Conservation (phyloP, 2,329 filamentous ascomycete genomes). For the Akanthomyces muscarius region DNA sequence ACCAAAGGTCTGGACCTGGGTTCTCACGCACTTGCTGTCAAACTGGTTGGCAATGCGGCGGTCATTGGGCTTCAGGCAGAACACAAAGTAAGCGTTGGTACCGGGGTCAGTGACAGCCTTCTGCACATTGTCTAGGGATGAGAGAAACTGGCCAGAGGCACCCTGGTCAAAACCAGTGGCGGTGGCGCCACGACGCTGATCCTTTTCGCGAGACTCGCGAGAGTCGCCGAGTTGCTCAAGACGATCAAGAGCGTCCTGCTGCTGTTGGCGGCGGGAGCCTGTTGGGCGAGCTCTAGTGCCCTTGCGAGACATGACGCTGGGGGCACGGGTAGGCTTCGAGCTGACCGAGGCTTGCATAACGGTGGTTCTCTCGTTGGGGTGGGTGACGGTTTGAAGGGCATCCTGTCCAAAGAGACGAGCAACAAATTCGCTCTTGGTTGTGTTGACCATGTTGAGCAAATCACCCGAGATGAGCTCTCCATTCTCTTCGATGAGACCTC, state of each 20-base stretch:
- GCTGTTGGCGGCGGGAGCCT: conserved; percentile 35
- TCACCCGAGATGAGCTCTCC: conserved; percentile 94
- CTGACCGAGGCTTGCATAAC: conserved; percentile 96
- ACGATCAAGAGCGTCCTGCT: conserved; percentile 43
- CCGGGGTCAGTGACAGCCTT: conserved; percentile 78
- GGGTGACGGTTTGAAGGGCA: conserved; percentile 85
- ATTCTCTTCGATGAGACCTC: conserved; percentile 88
- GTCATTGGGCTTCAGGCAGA: conserved; percentile 96
- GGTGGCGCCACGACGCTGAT: conserved; percentile 37
- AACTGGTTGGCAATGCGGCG: conserved; percentile 97
- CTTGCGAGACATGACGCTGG: conserved; percentile 85
- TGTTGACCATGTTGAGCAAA: conserved; percentile 87
- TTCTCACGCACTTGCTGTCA: conserved; percentile 95
- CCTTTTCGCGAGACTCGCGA: conserved; percentile 41
- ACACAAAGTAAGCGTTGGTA: conserved; percentile 92
- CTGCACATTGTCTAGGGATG: conserved; percentile 84
- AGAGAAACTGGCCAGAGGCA: conserved; percentile 86
- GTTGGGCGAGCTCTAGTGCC: conserved; percentile 42
- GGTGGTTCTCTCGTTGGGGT: conserved; percentile 82
- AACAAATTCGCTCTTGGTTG: conserved; percentile 84
- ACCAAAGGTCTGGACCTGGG: conserved; percentile 90
- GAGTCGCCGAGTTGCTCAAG: conserved; percentile 47
- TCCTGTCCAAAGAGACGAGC: conserved; percentile 93
- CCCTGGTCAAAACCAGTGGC: conserved; percentile 63
- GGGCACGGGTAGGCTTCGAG: conserved; percentile 88